phyloP scores from a whole-genome alignment of 1,139 yeast species.

The Sugiyamaella japonica region DNA sequence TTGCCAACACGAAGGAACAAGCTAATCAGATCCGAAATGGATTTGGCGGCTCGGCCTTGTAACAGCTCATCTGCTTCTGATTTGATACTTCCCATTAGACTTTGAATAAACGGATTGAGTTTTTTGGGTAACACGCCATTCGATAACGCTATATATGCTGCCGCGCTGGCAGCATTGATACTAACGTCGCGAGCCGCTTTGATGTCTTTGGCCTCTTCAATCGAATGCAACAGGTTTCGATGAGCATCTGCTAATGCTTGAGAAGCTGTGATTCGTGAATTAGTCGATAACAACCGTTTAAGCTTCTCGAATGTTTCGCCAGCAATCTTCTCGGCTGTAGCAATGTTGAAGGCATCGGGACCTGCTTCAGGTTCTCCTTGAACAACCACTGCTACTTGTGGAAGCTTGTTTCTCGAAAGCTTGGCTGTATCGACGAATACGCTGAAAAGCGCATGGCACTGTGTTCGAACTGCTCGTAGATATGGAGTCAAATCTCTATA shows the following conservation, averaged over 20 bases:
- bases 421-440: conserved; percentile 77
- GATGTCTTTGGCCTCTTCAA: conserved; percentile 65
- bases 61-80: conserved; percentile 65
- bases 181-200: conserved; percentile 57
- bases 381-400: conserved; percentile 82
- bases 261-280: conserved; percentile 68
- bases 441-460: conserved; percentile 78
- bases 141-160: conserved; percentile 52
- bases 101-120: conserved; percentile 82
- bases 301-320: conserved; percentile 67
- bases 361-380: conserved; percentile 96
- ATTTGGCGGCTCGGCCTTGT: conserved; percentile 68
- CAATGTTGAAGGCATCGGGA: conserved; percentile 84
- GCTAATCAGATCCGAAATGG: conserved; percentile 64
- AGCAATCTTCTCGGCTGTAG: conserved; percentile 70
- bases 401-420: conserved; percentile 71
- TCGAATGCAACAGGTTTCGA: conserved; percentile 62
- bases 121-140: conserved; percentile 63
- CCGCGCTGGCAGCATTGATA: conserved; percentile 75
- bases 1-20: conserved; percentile 60
- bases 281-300: conserved; percentile 63
- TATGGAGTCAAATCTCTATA: conserved; percentile 88
- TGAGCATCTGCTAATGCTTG: conserved; percentile 80
- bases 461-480: conserved; percentile 79
- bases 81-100: conserved; percentile 91